Evolutionary conservation across 202 grass and related monocot genomes (phyloP).

Genomic region (Carex sylvatica): DNA sequence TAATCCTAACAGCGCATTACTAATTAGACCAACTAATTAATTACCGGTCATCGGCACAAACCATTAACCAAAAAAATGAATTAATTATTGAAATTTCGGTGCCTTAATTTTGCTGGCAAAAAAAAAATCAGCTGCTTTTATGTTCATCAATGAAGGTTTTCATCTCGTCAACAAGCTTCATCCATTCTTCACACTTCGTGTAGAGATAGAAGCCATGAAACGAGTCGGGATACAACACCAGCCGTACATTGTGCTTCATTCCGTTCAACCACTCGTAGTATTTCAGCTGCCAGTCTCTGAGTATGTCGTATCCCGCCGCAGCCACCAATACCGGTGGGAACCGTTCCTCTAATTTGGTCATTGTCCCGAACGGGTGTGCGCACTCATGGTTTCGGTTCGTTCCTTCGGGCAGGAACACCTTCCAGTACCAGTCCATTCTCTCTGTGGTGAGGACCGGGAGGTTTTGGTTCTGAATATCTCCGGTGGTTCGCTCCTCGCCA

Average conservation of each 20-base stretch:
- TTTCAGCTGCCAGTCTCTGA: conserved; percentile 54
- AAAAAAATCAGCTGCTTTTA: background rate
- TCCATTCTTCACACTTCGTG: conserved; percentile 29
- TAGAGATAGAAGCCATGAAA: conserved; percentile 60
- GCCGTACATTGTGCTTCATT: conserved; percentile 26
- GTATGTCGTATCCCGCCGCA: conserved; percentile 53
- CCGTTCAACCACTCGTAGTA: conserved; percentile 44
- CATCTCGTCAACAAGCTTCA: conserved; percentile 3
- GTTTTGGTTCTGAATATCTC: conserved; percentile 31
- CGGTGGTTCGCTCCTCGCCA: conserved; percentile 47
- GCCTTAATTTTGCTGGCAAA: background rate
- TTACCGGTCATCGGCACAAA: too few species aligned
- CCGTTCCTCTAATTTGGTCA: conserved; percentile 13
- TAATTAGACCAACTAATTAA: too few species aligned
- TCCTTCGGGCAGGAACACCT: conserved; percentile 59
- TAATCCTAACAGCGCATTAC: too few species aligned
- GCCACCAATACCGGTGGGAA: conserved; percentile 58
- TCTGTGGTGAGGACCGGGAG: conserved; percentile 42
- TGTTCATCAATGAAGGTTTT: conserved; percentile 1
- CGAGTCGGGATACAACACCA: conserved; percentile 49
- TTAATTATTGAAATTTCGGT: background rate
- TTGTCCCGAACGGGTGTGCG: conserved; percentile 35
- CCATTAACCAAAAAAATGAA: too few species aligned
- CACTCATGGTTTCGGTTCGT: conserved; percentile 53
- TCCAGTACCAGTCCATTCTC: conserved; percentile 53